Base-by-base conservation (phyloP, 2,329 filamentous ascomycete species). In the Penicillium brevicompactum region DNA sequence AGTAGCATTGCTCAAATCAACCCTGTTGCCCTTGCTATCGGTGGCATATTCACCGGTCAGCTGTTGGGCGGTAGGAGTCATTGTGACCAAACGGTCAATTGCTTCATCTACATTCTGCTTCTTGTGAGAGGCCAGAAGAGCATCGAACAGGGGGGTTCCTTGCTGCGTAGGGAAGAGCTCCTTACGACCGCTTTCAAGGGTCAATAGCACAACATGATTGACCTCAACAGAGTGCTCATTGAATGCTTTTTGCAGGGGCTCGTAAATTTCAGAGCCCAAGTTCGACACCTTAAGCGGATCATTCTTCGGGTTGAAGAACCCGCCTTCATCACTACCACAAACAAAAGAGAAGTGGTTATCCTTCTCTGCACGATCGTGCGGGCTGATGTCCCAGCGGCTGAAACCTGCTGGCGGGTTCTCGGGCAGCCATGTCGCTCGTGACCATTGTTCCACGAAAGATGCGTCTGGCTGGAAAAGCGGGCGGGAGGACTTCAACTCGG, bases 261-360 rank as follows among this genome's bases (percentile, higher is more conserved):
- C 58, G 11, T 75, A 60, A 5, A 76, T 54, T 5, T 67, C 64
- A 14, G 65, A 54, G 5, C 68, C 68, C 11, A 74, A 49, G 52
- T 76, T 76, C 1, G 71, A 71, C 30, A 77, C 66, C 57, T 72
- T 71, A 8, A 76, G 56, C 0, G 74, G 74, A 53, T 77, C 74
- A 2, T 58, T 57, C 5, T 61, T 62, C 7, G 73, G 67, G 16
- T 76, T 65, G 49, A 74, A 76, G 24, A 64, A 62, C 2, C 55
- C 62, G 3, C 61, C 52, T 10, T 57, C 48, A 40, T 43, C 58
- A 18, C 50, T 56, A 24, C 46, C 34, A 37, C 62, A 65, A 7
- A 60, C 50, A 56, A 52, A 60, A 52, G 51, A 58, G 4, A 57
- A 59, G 11, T 43, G 52, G 21, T 60, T 59, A 30, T 64, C 62